Conservation (phyloP, 75 land plant species). For the Cunninghamia lanceolata region DNA sequence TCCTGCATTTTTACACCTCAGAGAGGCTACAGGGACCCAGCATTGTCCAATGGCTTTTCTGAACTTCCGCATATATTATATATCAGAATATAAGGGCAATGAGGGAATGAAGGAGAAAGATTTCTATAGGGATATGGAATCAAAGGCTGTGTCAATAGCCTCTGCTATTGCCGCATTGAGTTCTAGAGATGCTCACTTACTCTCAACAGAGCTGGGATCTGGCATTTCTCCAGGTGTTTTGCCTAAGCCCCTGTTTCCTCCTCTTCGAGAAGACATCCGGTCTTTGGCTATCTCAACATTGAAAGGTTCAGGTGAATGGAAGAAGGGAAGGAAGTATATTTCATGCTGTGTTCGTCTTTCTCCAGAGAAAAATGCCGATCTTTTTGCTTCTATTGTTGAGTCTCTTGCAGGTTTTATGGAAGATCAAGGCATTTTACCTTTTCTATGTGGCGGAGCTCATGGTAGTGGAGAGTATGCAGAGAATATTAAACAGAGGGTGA, state of each 20-base stretch:
- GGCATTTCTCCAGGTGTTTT: slow-evolving; percentile 19
- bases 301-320: slow-evolving; percentile 14
- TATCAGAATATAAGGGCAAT: slow-evolving; percentile 23
- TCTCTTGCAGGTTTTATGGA: slow-evolving; percentile 17
- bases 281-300: slow-evolving; percentile 9
- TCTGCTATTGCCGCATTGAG: slow-evolving; percentile 27
- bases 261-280: slow-evolving; percentile 22
- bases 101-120: slow-evolving; percentile 14
- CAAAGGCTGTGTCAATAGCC: slow-evolving; percentile 26
- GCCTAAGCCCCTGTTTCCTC: slow-evolving; percentile 22
- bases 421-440: slow-evolving; percentile 14
- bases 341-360: slow-evolving; percentile 24
- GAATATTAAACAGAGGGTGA: slow-evolving; percentile 10
- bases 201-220: slow-evolving; percentile 14
- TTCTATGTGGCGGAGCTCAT: slow-evolving; percentile 24
- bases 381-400: slow-evolving; percentile 24
- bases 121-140: slow-evolving; percentile 22
- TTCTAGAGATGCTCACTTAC: slow-evolving; percentile 27
- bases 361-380: slow-evolving; percentile 25
- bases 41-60: slow-evolving; percentile 24
- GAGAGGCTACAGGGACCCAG: background rate
- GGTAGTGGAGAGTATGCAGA: slow-evolving; percentile 15
- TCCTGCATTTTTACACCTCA: slow-evolving; percentile 16
- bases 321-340: slow-evolving; percentile 10
- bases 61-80: slow-evolving; percentile 20